These are phyloP conservation scores for Closterium sp. DNA, from an alignment of 139 green algal genomes.

Conservation along the genomic window DNA sequence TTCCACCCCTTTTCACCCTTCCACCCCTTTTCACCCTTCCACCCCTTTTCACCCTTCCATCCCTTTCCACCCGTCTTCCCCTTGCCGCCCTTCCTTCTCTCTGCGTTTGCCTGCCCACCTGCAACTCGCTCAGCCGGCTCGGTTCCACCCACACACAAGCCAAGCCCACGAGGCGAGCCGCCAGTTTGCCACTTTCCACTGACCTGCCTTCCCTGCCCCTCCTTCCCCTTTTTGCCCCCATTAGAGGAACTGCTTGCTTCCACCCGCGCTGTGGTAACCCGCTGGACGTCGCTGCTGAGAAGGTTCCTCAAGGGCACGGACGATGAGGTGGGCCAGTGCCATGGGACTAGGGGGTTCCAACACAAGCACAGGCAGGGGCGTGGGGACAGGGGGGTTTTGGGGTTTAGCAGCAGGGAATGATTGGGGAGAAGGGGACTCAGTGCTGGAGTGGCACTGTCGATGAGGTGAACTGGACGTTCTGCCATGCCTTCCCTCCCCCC, in stretches of 20 bases:
- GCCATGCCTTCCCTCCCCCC: background rate
- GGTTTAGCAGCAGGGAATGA: background rate
- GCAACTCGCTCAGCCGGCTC: too few relatives aligned
- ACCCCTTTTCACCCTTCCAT: too few relatives aligned
- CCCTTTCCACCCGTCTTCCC: too few relatives aligned
- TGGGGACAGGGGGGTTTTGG: too few relatives aligned
- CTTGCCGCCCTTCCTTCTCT: background rate
- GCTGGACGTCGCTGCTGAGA: constrained; percentile 20
- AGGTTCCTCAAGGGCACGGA: constrained; percentile 36
- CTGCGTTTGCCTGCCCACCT: background rate
- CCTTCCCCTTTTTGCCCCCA: background rate
- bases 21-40: background rate
- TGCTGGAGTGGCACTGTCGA: too few relatives aligned
- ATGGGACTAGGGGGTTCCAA: too few relatives aligned
- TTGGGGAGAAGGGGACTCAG: too few relatives aligned
- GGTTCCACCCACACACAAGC: too few relatives aligned
- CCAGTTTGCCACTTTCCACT: too few relatives aligned
- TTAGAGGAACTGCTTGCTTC: constrained; percentile 15
- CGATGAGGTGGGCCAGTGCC: constrained; percentile 26
- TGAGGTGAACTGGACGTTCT: background rate
- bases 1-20: background rate
- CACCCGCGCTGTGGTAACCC: background rate
- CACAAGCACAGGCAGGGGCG: background rate
- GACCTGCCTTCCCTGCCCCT: background rate
- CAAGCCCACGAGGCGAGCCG: too few relatives aligned